Conservation (phyloP, 1,284 basidiomycete species). For the Microbotryum saponariae region DNA sequence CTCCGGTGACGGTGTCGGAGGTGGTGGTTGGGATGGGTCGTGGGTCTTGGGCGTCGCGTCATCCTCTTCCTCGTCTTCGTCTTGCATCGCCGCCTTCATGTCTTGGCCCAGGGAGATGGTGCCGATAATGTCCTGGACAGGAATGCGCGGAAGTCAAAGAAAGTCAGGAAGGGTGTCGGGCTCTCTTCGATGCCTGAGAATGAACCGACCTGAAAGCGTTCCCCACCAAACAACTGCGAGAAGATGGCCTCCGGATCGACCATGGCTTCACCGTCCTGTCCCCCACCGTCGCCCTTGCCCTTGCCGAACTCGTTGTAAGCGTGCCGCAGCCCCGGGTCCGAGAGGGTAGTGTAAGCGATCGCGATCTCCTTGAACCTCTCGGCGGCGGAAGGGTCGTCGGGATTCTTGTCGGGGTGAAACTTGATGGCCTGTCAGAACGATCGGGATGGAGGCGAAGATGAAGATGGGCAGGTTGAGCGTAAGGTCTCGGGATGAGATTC, state of each 20-base stretch:
- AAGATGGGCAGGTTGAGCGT: conserved; percentile 39
- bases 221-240: conserved; percentile 72
- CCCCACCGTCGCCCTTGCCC: conserved; percentile 21
- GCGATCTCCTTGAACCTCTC: conserved; percentile 53
- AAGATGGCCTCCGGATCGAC: conserved; percentile 83
- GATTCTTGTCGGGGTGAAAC: conserved; percentile 65
- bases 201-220: conserved; percentile 37
- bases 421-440: conserved; percentile 28
- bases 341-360: conserved; percentile 51
- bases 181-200: not conserved
- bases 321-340: conserved; percentile 59
- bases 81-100: conserved; percentile 96
- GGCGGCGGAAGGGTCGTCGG: conserved; percentile 72
- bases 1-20: conserved; percentile 47
- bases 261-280: conserved; percentile 35
- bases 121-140: conserved; percentile 45
- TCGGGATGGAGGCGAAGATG: conserved; percentile 76
- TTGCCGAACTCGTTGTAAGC: conserved; percentile 35
- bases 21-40: not conserved
- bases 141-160: too few relatives aligned
- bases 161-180: not conserved
- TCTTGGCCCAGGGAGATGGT: conserved; percentile 69
- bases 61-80: conserved; percentile 60
- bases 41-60: not conserved
- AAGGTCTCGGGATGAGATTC: too few relatives aligned